Percentiles rank a stretch among this genome's conserved stretches.
phyloP scores from a whole-genome alignment of 805 yeast species.

The Metschnikowia chrysomelidarum region DNA sequence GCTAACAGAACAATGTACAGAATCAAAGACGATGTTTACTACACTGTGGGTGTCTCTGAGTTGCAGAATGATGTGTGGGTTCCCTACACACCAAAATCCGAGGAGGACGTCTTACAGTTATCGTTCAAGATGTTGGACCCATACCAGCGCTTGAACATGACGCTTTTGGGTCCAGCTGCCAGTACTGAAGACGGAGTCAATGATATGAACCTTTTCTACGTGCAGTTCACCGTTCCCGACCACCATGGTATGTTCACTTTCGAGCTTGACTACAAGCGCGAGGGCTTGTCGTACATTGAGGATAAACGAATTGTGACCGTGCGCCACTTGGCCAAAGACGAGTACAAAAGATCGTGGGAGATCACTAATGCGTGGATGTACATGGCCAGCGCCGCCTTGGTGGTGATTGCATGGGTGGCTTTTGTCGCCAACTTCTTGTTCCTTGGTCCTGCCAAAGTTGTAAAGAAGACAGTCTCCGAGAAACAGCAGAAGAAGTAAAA shows the following conservation, averaged over 20 bases:
- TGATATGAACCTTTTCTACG: slow-evolving; percentile 49
- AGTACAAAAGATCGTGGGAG: slow-evolving; percentile 89
- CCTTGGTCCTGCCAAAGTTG: slow-evolving; percentile 29
- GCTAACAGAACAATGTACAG: slow-evolving; percentile 49
- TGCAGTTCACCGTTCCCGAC: slow-evolving; percentile 77
- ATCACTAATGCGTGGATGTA: slow-evolving; percentile 94
- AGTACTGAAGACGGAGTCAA: slow-evolving; percentile 36
- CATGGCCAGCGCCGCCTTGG: slow-evolving; percentile 64
- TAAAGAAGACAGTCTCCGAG: slow-evolving; percentile 3
- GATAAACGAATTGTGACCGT: slow-evolving; percentile 74
- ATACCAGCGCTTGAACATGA: slow-evolving; percentile 75
- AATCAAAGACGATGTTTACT: slow-evolving; percentile 68
- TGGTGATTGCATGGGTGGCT: slow-evolving; percentile 70
- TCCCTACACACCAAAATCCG: slow-evolving; percentile 47
- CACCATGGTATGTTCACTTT: slow-evolving; percentile 97
- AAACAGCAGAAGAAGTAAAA: background rate
- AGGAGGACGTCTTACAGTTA: slow-evolving; percentile 65
- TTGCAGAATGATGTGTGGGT: slow-evolving; percentile 57
- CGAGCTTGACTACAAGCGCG: slow-evolving; percentile 70
- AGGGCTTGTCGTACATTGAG: slow-evolving; percentile 67
- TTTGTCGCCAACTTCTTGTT: slow-evolving; percentile 68
- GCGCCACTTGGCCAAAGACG: slow-evolving; percentile 94
- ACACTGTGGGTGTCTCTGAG: slow-evolving; percentile 48
- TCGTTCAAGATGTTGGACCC: slow-evolving; percentile 93
- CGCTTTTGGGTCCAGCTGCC: slow-evolving; percentile 38